phyloP scores from a whole-genome alignment of 1,139 yeast genomes.

The Nakaseomyces nivariensis region DNA sequence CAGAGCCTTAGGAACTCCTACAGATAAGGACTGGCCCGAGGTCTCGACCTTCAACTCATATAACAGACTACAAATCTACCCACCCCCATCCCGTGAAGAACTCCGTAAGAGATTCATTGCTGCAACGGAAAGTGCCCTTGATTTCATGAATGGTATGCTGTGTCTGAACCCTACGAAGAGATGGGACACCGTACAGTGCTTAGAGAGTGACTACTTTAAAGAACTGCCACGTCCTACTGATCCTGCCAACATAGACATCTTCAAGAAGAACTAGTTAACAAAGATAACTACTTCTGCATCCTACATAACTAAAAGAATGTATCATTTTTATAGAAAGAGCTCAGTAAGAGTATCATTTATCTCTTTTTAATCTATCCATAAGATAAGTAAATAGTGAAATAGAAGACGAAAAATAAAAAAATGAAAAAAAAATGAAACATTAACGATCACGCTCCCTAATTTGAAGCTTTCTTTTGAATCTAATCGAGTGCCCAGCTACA shows the following conservation, averaged over 20 bases:
- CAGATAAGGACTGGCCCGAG: slow-evolving; percentile 87
- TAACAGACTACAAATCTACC: slow-evolving; percentile 61
- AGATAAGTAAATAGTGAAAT: too few relatives aligned
- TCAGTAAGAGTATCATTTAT: too few relatives aligned
- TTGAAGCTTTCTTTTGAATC: too few relatives aligned
- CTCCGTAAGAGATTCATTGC: slow-evolving; percentile 79
- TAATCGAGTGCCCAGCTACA: too few relatives aligned
- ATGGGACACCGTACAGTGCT: slow-evolving; percentile 55
- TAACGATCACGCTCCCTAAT: too few relatives aligned
- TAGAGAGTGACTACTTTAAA: slow-evolving; percentile 57
- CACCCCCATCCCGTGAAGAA: slow-evolving; percentile 77
- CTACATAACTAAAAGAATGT: too few relatives aligned
- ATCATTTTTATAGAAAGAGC: too few relatives aligned
- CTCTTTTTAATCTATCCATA: too few relatives aligned
- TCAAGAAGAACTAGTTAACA: neutral
- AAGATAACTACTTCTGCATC: too few relatives aligned
- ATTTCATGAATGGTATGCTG: slow-evolving; percentile 64
- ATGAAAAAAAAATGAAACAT: too few relatives aligned
- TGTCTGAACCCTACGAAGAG: slow-evolving; percentile 71
- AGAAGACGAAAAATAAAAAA: too few relatives aligned
- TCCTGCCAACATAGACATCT: slow-evolving; percentile 35
- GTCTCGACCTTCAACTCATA: slow-evolving; percentile 72
- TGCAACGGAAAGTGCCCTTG: slow-evolving; percentile 79
- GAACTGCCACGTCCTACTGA: slow-evolving; percentile 72
- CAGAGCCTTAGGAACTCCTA: slow-evolving; percentile 92